Evolutionary conservation across 1,284 basidiomycete genomes (phyloP), one percentile per base, ranked within the genome.

Genomic region (Stygiomarasmius scandens): DNA sequence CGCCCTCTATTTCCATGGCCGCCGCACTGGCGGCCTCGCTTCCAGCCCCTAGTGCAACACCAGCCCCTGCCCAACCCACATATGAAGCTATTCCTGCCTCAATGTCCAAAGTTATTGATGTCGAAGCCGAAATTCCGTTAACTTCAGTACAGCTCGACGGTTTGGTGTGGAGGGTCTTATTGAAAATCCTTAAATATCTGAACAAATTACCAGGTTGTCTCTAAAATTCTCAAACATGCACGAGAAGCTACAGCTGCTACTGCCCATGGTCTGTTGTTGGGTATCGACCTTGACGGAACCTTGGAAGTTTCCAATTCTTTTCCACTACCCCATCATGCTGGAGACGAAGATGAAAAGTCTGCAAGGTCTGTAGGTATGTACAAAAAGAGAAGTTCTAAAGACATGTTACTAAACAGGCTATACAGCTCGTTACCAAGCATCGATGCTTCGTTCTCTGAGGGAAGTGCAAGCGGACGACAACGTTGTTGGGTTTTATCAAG

Each of bases 401-500:
- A 29, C 50, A 55, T 45, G 49, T 34, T 29, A 6, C 29, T 19
- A 24, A 25, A 45, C 6, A 55, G 61, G 23, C 61, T 56, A 32
- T 58, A 32, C 63, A 93, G 91, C 81, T 52, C 86, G 89, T 43
- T 96, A 96, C 74, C 93, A 95, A 69, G 78, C 84, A 32, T 84
- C 89, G 58, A 94, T 96, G 92, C 79, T 96, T 50, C 86, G 89
- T 54, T 89, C 93, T 43, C 77, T 96, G 69, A 90, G 92, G 68
- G 93, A 98, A 71, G 94, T 98, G 59, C 92, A 95, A 71, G 88
- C 91, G 55, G 96, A 98, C 69, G 95, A 96, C 72, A 95, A 92
- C 66, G 86, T 97, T 49, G 93, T 99, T 57, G 97, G 97, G 46
- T 95, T 98, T 74, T 99, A 99, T 80, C 94, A 97, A 72, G 91